Percentiles rank a stretch among this genome's conserved stretches.
These are phyloP conservation scores for Ceratobasidium sp. DNA, from an alignment of 1,284 basidiomycete species.

Conservation along the genomic window DNA sequence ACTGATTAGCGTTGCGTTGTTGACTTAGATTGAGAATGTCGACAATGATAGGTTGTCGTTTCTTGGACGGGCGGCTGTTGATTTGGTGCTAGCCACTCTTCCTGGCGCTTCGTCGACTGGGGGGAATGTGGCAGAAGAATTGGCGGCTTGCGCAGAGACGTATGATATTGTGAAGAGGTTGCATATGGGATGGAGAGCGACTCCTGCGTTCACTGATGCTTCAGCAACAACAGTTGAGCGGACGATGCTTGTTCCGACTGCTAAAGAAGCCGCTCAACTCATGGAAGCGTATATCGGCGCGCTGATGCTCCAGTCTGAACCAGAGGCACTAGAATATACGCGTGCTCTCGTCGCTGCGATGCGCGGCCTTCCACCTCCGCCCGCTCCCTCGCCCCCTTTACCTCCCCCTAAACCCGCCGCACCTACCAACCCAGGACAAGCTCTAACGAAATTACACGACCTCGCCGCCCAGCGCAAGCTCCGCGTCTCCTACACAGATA, in stretches of 20 bases:
- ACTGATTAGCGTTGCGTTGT: no score
- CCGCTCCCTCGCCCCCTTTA: no score
- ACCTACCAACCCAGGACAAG: neutral
- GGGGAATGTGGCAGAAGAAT: no score
- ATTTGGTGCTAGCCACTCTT: neutral
- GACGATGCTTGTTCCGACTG: neutral
- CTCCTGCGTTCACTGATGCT: neutral
- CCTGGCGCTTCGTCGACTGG: no score
- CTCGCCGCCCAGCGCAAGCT: neutral
- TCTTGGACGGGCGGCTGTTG: slow-evolving; percentile 10
- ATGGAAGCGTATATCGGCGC: slow-evolving; percentile 35
- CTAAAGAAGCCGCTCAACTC: neutral
- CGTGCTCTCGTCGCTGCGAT: neutral
- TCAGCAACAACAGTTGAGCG: neutral
- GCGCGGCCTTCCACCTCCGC: neutral
- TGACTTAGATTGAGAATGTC: slow-evolving; percentile 10
- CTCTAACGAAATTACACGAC: neutral
- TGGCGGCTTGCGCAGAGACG: neutral
- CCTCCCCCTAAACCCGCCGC: neutral
- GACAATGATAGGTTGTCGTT: slow-evolving; percentile 28
- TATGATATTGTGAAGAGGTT: slow-evolving; percentile 1
- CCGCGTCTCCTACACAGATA: neutral
- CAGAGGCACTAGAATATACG: neutral
- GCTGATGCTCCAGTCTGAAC: slow-evolving; percentile 15
- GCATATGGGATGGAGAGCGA: neutral